Percentiles rank a stretch among this genome's conserved stretches.
These are phyloP conservation scores for Venturia pyrina DNA, from an alignment of 2,329 filamentous ascomycete species.

Conservation along the genomic window DNA sequence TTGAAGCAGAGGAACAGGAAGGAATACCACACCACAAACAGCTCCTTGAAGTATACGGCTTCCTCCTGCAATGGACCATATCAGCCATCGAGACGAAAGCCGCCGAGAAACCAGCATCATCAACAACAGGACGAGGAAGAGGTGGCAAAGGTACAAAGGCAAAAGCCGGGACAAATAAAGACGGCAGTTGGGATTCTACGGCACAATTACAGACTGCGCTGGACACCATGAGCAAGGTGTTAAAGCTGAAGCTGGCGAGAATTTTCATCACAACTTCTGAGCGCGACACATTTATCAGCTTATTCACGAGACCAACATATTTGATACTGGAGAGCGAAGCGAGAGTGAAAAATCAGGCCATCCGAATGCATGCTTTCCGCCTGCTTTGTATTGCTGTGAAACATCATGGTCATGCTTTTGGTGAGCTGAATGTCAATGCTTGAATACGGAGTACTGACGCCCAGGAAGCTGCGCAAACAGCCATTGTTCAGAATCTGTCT, in stretches of 20 bases:
- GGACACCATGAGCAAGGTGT: slow-evolving; percentile 89
- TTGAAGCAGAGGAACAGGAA: slow-evolving; percentile 88
- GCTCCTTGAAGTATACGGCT: slow-evolving; percentile 86
- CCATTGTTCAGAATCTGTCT: slow-evolving; percentile 92
- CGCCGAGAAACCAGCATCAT: slow-evolving; percentile 72
- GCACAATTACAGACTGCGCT: slow-evolving; percentile 78
- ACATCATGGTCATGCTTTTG: slow-evolving; percentile 93
- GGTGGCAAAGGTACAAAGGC: slow-evolving; percentile 67
- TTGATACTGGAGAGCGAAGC: slow-evolving; percentile 90
- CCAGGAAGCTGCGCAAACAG: slow-evolving; percentile 75
- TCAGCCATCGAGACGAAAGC: slow-evolving; percentile 90
- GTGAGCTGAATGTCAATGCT: slow-evolving; percentile 38
- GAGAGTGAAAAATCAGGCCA: slow-evolving; percentile 75
- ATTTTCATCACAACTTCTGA: slow-evolving; percentile 96
- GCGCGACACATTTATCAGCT: slow-evolving; percentile 83
- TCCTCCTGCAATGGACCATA: slow-evolving; percentile 89
- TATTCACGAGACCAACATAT: slow-evolving; percentile 89
- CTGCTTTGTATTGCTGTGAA: slow-evolving; percentile 94
- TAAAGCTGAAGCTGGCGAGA: slow-evolving; percentile 82
- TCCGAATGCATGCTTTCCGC: slow-evolving; percentile 96
- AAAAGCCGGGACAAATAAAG: slow-evolving; percentile 59
- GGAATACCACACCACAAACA: slow-evolving; percentile 78
- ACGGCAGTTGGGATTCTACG: slow-evolving; percentile 80
- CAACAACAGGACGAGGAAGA: slow-evolving; percentile 60
- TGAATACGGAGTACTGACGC: slow-evolving; percentile 15